Evolutionary conservation across 768 basidiomycete species (phyloP).

Genomic region (Lentinula edodes): DNA sequence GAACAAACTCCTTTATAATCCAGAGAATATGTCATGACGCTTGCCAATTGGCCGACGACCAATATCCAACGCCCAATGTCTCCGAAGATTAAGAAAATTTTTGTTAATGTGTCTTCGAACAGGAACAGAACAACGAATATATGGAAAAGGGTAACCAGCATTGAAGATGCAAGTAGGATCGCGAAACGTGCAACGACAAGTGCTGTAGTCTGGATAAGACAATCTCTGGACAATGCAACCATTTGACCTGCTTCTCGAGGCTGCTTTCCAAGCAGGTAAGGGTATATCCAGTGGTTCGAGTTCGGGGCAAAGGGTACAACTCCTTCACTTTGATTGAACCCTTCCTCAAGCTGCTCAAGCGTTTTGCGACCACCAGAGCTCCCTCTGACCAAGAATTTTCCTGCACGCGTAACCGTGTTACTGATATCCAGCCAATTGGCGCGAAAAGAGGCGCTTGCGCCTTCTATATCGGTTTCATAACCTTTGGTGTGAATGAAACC

Average conservation of each 20-base stretch:
- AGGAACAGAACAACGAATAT: not conserved
- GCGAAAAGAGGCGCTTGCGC: not conserved
- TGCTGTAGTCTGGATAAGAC: not conserved
- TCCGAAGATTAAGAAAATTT: not conserved
- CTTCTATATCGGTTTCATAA: not conserved
- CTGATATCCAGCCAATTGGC: not conserved
- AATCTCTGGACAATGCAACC: not conserved
- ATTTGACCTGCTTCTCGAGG: not conserved
- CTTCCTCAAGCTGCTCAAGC: not conserved
- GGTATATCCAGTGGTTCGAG: not conserved
- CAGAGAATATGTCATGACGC: constrained; percentile 5
- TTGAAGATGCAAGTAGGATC: not conserved
- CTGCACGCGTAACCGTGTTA: not conserved
- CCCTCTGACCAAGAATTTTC: not conserved
- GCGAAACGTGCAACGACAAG: not conserved
- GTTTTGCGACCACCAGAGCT: not conserved
- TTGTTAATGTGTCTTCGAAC: not conserved
- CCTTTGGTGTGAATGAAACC: not conserved
- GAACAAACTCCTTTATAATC: constrained; percentile 3
- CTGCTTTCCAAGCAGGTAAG: not conserved
- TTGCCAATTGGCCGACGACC: constrained; percentile 1
- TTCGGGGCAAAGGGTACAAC: not conserved
- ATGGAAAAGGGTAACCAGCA: not conserved
- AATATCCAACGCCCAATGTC: constrained; percentile 5
- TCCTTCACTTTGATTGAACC: not conserved